Evolutionary conservation across 192 early-diverging fungal genomes (phyloP).

Genomic region (Coemansia sp.): DNA sequence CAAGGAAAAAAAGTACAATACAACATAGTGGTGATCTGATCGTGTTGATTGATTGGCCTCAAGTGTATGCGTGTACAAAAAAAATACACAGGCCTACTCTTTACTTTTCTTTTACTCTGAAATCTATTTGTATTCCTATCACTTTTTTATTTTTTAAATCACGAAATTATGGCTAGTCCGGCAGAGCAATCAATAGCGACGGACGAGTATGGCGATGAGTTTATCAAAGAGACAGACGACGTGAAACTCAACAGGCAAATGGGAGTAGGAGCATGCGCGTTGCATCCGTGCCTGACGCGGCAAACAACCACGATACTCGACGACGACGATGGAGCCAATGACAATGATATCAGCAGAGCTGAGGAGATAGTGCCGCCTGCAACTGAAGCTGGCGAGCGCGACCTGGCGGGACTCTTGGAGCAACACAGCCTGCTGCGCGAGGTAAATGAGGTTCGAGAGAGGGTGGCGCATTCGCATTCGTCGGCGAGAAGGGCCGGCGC

Average conservation of each 20-base stretch:
- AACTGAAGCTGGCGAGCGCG: not conserved
- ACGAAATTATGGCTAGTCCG: not conserved
- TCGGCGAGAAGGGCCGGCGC: not conserved
- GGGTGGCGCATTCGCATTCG: not conserved
- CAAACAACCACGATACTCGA: constrained; percentile 16
- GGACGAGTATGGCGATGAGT: constrained; percentile 44
- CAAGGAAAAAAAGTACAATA: too few relatives aligned
- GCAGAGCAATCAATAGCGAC: constrained; percentile 22
- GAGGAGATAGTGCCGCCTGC: not conserved
- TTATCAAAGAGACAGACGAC: constrained; percentile 49
- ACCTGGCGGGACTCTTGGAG: constrained; percentile 11
- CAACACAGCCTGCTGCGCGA: constrained; percentile 5
- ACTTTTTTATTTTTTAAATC: not conserved
- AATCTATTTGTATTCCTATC: too few relatives aligned
- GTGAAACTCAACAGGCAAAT: constrained; percentile 25
- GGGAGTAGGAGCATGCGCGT: constrained; percentile 44
- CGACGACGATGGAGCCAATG: not conserved
- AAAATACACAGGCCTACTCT: too few relatives aligned
- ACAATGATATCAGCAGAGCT: not conserved
- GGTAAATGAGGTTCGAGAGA: too few relatives aligned
- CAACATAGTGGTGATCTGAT: too few relatives aligned
- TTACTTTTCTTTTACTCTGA: not conserved
- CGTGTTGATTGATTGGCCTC: too few relatives aligned
- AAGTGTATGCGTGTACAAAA: too few relatives aligned
- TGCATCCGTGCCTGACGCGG: constrained; percentile 54